Percentiles rank a stretch among this genome's conserved stretches.
Conservation (phyloP, 768 basidiomycete species). For the Pleurotus ostreatus region DNA sequence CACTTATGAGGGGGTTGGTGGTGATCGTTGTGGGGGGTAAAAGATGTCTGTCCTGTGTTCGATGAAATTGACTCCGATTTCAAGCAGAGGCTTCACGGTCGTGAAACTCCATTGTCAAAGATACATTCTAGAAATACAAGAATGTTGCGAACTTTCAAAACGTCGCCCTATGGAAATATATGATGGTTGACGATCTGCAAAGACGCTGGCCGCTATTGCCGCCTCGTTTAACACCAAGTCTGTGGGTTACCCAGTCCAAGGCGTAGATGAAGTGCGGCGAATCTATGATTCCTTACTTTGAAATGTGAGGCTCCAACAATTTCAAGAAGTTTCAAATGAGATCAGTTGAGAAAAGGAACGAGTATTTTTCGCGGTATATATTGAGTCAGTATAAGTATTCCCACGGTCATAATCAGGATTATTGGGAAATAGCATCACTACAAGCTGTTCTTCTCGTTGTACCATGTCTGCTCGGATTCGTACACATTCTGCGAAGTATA, state of each 20-base stretch:
- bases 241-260: slow-evolving; percentile 35
- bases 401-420: not conserved
- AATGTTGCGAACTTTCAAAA: slow-evolving; percentile 45
- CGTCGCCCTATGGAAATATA: slow-evolving; percentile 31
- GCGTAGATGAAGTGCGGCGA: slow-evolving; percentile 64
- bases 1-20: no score
- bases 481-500: slow-evolving; percentile 19
- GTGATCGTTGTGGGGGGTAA: no score
- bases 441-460: not conserved
- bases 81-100: no score
- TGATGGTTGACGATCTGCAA: slow-evolving; percentile 60
- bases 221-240: slow-evolving; percentile 68
- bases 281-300: not conserved
- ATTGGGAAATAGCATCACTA: not conserved
- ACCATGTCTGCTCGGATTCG: slow-evolving; percentile 9
- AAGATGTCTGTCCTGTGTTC: no score
- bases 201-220: slow-evolving; percentile 44
- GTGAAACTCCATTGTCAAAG: no score
- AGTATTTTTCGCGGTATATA: no score
- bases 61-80: no score
- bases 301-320: not conserved
- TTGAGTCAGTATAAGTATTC: not conserved
- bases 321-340: not conserved
- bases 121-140: no score
- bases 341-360: not conserved